phyloP scores from a whole-genome alignment of 2,329 filamentous ascomycete genomes.

The Phoma sp. region DNA sequence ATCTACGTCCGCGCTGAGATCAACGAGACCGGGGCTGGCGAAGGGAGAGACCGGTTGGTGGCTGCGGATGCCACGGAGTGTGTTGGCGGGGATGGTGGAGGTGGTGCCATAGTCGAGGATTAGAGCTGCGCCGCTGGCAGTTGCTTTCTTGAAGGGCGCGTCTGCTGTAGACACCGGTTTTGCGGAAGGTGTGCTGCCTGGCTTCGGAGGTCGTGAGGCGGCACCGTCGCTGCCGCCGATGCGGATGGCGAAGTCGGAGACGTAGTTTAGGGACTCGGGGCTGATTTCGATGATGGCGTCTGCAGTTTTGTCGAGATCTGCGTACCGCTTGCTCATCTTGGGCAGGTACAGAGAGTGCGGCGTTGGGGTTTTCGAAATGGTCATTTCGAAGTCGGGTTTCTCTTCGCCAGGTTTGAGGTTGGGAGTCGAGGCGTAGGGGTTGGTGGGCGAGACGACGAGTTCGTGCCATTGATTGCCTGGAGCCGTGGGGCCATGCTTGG shows the following conservation, averaged over 20 bases:
- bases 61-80: constrained; percentile 82
- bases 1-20: constrained; percentile 92
- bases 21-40: constrained; percentile 77
- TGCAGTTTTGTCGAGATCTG: constrained; percentile 69
- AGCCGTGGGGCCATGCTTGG: constrained; percentile 46
- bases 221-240: constrained; percentile 69
- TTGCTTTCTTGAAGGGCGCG: constrained; percentile 58
- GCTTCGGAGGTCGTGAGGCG: constrained; percentile 14
- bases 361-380: constrained; percentile 75
- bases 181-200: constrained; percentile 50
- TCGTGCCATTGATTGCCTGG: constrained; percentile 51
- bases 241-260: constrained; percentile 78
- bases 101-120: constrained; percentile 93
- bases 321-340: constrained; percentile 79
- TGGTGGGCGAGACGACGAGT: constrained; percentile 52
- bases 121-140: constrained; percentile 83
- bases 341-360: constrained; percentile 87
- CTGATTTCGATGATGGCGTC: constrained; percentile 86
- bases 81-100: constrained; percentile 82
- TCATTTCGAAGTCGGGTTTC: constrained; percentile 84
- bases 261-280: constrained; percentile 82
- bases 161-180: constrained; percentile 17
- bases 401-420: constrained; percentile 24
- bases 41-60: constrained; percentile 83
- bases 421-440: constrained; percentile 39